phyloP scores from a whole-genome alignment of 139 green algal genomes.

The Chlorella sp. region DNA sequence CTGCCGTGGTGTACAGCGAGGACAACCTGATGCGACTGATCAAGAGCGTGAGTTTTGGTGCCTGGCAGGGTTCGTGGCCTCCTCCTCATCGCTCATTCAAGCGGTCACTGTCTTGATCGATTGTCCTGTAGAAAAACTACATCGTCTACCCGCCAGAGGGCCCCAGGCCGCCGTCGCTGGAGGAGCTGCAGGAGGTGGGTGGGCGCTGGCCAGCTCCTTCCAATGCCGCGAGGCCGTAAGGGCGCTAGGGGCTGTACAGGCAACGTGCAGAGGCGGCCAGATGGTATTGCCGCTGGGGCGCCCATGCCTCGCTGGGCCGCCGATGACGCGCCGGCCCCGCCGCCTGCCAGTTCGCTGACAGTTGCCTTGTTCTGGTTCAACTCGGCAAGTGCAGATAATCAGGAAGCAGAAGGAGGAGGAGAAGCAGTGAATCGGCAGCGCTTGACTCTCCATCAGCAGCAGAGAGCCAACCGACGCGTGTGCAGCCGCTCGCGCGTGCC shows the following conservation, averaged over 20 bases:
- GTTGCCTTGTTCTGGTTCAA: not conserved
- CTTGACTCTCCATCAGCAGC: not conserved
- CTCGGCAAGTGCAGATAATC: constrained; percentile 3
- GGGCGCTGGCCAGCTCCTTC: not conserved
- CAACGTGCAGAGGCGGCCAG: no score
- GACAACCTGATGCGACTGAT: constrained; percentile 67
- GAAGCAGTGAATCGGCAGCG: not conserved
- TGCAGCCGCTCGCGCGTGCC: not conserved
- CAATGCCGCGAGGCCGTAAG: no score
- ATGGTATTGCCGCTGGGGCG: not conserved
- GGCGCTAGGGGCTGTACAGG: not conserved
- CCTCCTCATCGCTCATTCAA: constrained; percentile 21
- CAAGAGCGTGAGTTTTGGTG: constrained; percentile 47
- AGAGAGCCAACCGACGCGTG: not conserved
- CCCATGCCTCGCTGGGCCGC: not conserved
- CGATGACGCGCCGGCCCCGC: not conserved
- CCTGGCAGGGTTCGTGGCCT: not conserved
- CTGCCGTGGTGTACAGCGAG: constrained; percentile 58
- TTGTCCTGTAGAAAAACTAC: constrained; percentile 29
- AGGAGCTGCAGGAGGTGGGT: constrained; percentile 32
- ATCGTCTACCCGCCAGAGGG: constrained; percentile 51
- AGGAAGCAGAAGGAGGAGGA: constrained; percentile 10
- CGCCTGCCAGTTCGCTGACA: not conserved
- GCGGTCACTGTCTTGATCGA: constrained; percentile 17
- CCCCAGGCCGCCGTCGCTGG: constrained; percentile 25